Evolutionary conservation across 2,329 filamentous ascomycete genomes (phyloP).

Genomic region (Penicillium sp.): DNA sequence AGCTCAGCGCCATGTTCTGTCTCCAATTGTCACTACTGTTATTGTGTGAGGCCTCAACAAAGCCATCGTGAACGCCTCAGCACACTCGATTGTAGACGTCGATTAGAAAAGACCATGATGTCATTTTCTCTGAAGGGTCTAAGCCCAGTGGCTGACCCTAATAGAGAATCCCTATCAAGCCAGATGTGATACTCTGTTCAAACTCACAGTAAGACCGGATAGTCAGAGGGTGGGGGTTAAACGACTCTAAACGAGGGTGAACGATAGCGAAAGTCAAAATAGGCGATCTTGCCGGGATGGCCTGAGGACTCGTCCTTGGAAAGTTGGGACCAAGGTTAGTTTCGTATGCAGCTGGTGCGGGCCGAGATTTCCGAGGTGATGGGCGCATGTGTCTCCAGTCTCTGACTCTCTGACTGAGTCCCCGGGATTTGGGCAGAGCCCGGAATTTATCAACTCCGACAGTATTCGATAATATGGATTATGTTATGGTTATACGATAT

Average conservation of each 20-base stretch:
- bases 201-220: no score
- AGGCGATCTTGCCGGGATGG: background rate
- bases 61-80: no score
- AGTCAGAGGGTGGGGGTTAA: background rate
- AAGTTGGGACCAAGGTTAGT: no score
- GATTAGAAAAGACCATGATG: no score
- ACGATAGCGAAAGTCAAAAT: background rate
- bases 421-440: background rate
- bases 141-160: no score
- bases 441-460: background rate
- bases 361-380: slow-evolving; percentile 3
- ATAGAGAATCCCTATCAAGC: background rate
- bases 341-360: background rate
- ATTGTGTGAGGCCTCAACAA: no score
- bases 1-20: no score
- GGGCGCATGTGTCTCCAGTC: background rate
- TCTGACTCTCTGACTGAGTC: no score
- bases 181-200: background rate
- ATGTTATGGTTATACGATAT: no score
- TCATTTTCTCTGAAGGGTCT: no score
- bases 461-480: background rate
- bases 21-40: no score
- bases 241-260: background rate
- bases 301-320: background rate
- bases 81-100: no score